phyloP scores from a whole-genome alignment of 495 filamentous ascomycete genomes.

The Aspergillus biplanus region DNA sequence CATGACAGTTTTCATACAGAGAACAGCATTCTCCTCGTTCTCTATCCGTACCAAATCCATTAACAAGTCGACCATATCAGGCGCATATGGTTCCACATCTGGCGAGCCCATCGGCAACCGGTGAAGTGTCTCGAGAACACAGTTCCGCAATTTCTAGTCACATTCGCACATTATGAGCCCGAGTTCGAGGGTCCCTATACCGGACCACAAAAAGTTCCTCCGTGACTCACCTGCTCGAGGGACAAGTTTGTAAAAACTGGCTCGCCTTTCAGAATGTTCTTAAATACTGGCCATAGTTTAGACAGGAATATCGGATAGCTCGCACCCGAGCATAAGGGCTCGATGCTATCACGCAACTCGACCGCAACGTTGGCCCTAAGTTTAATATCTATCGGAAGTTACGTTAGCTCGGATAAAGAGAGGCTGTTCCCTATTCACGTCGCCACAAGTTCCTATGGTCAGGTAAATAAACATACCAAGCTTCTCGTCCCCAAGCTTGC shows the following conservation, averaged over 20 bases:
- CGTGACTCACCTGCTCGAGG: constrained; percentile 70
- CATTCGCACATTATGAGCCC: constrained; percentile 25
- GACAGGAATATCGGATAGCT: constrained; percentile 77
- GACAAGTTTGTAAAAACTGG: constrained; percentile 90
- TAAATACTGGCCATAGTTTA: constrained; percentile 87
- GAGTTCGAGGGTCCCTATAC: background rate
- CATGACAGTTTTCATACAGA: constrained; percentile 98
- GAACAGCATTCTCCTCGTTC: constrained; percentile 96
- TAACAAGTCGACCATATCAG: constrained; percentile 81
- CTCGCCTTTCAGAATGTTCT: constrained; percentile 79
- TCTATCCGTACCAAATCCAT: constrained; percentile 87
- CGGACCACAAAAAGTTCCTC: background rate
- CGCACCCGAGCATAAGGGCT: constrained; percentile 65
- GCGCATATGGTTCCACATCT: constrained; percentile 86
- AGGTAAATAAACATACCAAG: constrained; percentile 49
- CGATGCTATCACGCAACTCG: constrained; percentile 83
- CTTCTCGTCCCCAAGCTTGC: constrained; percentile 61
- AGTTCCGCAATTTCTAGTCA: constrained; percentile 81
- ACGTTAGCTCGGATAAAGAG: constrained; percentile 7
- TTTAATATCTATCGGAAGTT: constrained; percentile 64
- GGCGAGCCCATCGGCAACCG: constrained; percentile 80
- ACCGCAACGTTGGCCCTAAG: constrained; percentile 74
- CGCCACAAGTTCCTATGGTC: background rate
- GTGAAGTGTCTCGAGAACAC: constrained; percentile 91
- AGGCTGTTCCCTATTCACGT: background rate